These are phyloP conservation scores for Venustampulla echinocandica DNA, from an alignment of 495 filamentous ascomycete species.

Conservation along the genomic window DNA sequence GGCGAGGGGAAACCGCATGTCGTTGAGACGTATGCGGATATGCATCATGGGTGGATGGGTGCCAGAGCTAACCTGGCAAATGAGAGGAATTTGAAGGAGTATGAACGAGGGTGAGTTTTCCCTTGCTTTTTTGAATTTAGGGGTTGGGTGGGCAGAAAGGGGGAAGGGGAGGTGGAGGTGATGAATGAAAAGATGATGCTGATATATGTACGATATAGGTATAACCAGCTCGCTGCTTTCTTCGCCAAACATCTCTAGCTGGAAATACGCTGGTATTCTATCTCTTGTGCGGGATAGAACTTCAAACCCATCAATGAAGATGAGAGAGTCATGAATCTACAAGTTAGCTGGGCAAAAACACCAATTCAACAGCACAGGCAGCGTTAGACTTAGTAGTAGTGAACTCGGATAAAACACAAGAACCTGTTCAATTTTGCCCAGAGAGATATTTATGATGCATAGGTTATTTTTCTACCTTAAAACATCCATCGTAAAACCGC, in stretches of 20 bases:
- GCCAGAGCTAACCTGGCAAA: slow-evolving; percentile 45
- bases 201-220: slow-evolving; percentile 6
- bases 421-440: too few species aligned
- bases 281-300: too few species aligned
- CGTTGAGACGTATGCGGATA: slow-evolving; percentile 40
- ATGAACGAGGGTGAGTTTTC: slow-evolving; percentile 30
- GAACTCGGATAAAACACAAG: too few species aligned
- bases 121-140: neutral
- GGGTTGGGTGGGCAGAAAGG: neutral
- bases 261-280: neutral
- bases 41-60: slow-evolving; percentile 41
- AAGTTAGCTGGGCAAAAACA: too few species aligned
- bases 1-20: slow-evolving; percentile 30
- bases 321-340: too few species aligned
- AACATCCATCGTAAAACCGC: too few species aligned
- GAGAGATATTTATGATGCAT: too few species aligned
- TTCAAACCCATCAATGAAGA: too few species aligned
- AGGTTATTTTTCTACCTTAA: too few species aligned
- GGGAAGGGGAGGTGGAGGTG: neutral
- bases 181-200: too few species aligned
- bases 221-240: slow-evolving; percentile 10
- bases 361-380: too few species aligned
- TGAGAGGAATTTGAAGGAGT: slow-evolving; percentile 42
- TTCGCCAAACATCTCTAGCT: slow-evolving; percentile 7
- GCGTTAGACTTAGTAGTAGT: too few species aligned